Evolutionary conservation across 2,329 filamentous ascomycete genomes (phyloP), one percentile per base, ranked within the genome.

Genomic region (Pseudohalonectria lignicola): DNA sequence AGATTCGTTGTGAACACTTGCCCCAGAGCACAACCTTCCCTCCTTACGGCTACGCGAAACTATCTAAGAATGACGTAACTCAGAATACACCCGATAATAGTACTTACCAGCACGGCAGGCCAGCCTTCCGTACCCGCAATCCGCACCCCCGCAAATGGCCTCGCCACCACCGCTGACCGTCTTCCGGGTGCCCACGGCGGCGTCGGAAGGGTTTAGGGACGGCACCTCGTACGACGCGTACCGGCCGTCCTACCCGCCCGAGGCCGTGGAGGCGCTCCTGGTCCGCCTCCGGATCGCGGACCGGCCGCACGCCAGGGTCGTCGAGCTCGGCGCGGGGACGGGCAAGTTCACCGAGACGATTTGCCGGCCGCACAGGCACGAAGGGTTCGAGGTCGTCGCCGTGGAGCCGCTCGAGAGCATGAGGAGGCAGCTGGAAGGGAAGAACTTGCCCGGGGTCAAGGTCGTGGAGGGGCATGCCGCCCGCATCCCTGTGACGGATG

Each of bases 151-250:
- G n/a, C n/a, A n/a, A n/a, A n/a, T n/a, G n/a, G n/a, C n/a, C n/a
- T n/a, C n/a, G n/a, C n/a, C n/a, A n/a, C n/a, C 17, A 6, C n/a
- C n/a, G n/a, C n/a, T n/a, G n/a, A n/a, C n/a, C n/a, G n/a, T n/a
- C n/a, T 45, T 43, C 28, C 16, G 34, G 19, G 48, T 56, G 34
- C 46, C 51, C 17, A 32, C 42, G 8, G 50, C 44, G 4, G 64
- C 64, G 33, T 49, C 54, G 5, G 66, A 79, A 37, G 80, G 80
- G 40, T 86, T 86, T 55, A 61, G 70, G 44, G 66, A 83, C 45
- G 79, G 79, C 15, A 53, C 64, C 2, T 63, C 66, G 17, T 86
- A 87, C 55, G 80, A 86, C 52, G 56, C 67, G 29, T 65, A 86
- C 53, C 72, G 82, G 12, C 82, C 83, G 2, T 74, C 75, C 1